Evolutionary conservation across 176 grass and related monocot species (phyloP).

Genomic region (Phoenix roebelenii): DNA sequence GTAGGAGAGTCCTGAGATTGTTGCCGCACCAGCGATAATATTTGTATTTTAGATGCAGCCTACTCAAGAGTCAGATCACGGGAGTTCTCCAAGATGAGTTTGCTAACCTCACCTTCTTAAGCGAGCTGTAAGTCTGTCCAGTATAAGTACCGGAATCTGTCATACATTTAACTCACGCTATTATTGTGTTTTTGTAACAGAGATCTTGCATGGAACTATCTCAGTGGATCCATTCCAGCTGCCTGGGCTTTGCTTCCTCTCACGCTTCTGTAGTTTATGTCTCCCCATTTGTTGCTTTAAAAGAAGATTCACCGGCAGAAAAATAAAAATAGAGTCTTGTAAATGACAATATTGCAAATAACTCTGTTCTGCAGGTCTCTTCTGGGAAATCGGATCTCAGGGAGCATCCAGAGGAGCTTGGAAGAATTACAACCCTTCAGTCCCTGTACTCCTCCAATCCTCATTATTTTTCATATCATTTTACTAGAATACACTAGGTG

Average conservation of each 20-base stretch:
- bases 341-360: too few relatives aligned
- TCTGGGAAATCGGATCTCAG: conserved; percentile 2
- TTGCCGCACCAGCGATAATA: too few relatives aligned
- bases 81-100: conserved; percentile 4
- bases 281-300: too few relatives aligned
- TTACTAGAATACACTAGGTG: too few relatives aligned
- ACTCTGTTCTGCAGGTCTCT: conserved; percentile 5
- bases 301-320: too few relatives aligned
- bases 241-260: conserved; percentile 7
- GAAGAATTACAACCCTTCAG: conserved; percentile 10
- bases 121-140: neutral
- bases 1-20: too few relatives aligned
- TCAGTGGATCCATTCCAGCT: conserved; percentile 4
- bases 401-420: conserved; percentile 9
- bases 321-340: too few relatives aligned
- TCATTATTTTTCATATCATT: neutral
- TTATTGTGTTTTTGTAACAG: conserved; percentile 3
- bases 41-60: neutral
- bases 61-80: neutral
- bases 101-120: conserved; percentile 9
- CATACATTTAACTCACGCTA: too few relatives aligned
- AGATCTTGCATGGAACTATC: conserved; percentile 10
- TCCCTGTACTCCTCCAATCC: neutral
- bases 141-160: too few relatives aligned
- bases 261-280: neutral